Percentiles rank a stretch among this genome's conserved stretches.
Conservation (phyloP, 305 asterid species). For the Rubia tinctorum region DNA sequence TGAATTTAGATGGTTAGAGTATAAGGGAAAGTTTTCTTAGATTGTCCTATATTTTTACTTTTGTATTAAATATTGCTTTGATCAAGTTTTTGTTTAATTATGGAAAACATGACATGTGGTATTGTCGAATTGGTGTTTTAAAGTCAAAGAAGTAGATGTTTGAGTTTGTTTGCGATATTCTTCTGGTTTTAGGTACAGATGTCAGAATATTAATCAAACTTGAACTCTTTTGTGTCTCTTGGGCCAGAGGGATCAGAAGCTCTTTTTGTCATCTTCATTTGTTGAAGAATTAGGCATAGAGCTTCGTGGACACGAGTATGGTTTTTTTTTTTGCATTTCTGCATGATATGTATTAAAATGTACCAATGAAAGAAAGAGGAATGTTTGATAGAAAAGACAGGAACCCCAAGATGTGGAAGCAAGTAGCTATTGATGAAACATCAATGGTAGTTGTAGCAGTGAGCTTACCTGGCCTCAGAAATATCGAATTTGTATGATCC, state of each 20-base stretch:
- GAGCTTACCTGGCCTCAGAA: conserved; percentile 85
- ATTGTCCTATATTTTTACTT: too few relatives aligned
- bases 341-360: conserved; percentile 95
- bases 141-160: too few relatives aligned
- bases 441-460: conserved; percentile 85
- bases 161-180: too few relatives aligned
- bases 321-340: conserved; percentile 18
- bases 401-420: conserved; percentile 90
- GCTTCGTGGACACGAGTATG: neutral
- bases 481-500: conserved; percentile 80
- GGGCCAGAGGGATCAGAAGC: neutral
- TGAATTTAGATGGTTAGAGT: too few relatives aligned
- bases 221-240: too few relatives aligned
- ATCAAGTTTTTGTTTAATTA: too few relatives aligned
- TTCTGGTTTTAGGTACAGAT: too few relatives aligned
- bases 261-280: neutral
- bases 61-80: too few relatives aligned
- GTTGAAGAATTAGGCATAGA: neutral
- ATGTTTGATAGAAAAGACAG: conserved; percentile 84
- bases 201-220: too few relatives aligned
- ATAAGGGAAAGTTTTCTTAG: too few relatives aligned
- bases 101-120: too few relatives aligned
- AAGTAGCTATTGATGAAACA: conserved; percentile 90
- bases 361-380: conserved; percentile 95
- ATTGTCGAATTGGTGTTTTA: too few relatives aligned